phyloP scores from a whole-genome alignment of 805 yeast species.

The Yarrowia phangngaensis region DNA sequence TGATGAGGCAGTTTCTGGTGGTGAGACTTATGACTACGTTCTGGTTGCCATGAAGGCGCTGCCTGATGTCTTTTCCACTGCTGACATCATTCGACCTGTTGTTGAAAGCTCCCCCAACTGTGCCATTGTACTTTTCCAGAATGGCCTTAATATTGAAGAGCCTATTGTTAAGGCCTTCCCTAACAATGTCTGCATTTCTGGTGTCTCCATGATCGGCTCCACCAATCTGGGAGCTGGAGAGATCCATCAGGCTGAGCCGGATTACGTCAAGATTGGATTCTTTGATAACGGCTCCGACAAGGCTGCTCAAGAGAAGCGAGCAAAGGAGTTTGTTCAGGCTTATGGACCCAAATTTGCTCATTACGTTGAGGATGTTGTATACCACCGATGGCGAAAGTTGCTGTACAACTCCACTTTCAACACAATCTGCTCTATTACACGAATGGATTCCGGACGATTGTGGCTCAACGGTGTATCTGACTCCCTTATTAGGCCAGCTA shows the following conservation, averaged over 20 bases:
- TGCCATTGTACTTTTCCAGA: slow-evolving; percentile 57
- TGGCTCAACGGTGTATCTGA: slow-evolving; percentile 46
- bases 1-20: slow-evolving; percentile 45
- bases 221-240: slow-evolving; percentile 48
- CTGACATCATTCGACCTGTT: slow-evolving; percentile 51
- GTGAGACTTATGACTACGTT: slow-evolving; percentile 51
- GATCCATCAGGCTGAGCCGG: slow-evolving; percentile 51
- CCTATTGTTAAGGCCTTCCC: slow-evolving; percentile 55
- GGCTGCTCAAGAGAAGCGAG: slow-evolving; percentile 37
- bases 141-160: slow-evolving; percentile 60
- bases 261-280: slow-evolving; percentile 50
- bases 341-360: slow-evolving; percentile 47
- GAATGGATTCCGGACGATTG: slow-evolving; percentile 56
- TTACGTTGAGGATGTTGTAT: slow-evolving; percentile 47
- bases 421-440: slow-evolving; percentile 57
- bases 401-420: slow-evolving; percentile 67
- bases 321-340: slow-evolving; percentile 46
- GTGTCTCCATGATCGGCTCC: slow-evolving; percentile 61
- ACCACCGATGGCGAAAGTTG: slow-evolving; percentile 61
- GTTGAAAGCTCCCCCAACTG: slow-evolving; percentile 46
- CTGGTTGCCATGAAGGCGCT: slow-evolving; percentile 60
- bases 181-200: slow-evolving; percentile 51
- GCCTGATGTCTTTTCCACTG: slow-evolving; percentile 57
- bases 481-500: slow-evolving; percentile 51
- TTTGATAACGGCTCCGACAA: slow-evolving; percentile 43